phyloP scores from a whole-genome alignment of 2,329 filamentous ascomycete genomes.

The Sarocladium kiliense region DNA sequence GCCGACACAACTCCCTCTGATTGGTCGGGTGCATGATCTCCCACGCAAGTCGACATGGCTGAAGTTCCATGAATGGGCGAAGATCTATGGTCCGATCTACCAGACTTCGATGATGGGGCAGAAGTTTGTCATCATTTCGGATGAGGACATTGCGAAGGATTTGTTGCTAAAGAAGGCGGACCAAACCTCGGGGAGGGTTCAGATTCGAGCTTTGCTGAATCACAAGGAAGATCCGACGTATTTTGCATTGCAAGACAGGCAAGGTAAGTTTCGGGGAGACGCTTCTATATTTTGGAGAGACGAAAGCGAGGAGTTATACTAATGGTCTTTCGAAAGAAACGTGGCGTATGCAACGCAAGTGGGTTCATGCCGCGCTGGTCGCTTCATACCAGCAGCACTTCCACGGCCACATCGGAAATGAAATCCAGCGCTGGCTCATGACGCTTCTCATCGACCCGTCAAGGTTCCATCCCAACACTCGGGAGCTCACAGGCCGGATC shows the following conservation, averaged over 20 bases:
- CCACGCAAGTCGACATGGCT: slow-evolving; percentile 42
- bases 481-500: slow-evolving; percentile 45
- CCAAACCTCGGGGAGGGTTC: slow-evolving; percentile 44
- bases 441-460: slow-evolving; percentile 40
- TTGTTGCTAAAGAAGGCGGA: slow-evolving; percentile 44
- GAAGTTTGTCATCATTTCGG: slow-evolving; percentile 39
- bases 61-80: slow-evolving; percentile 45
- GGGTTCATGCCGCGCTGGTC: slow-evolving; percentile 45
- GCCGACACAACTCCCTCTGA: slow-evolving; percentile 40
- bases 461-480: slow-evolving; percentile 38
- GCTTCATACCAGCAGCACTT: slow-evolving; percentile 34
- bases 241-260: slow-evolving; percentile 42
- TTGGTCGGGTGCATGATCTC: slow-evolving; percentile 44
- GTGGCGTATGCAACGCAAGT: slow-evolving; percentile 45
- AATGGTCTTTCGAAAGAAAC: slow-evolving; percentile 31
- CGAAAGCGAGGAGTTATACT: background rate
- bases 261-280: slow-evolving; percentile 8
- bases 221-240: slow-evolving; percentile 44
- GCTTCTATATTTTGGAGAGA: background rate
- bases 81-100: slow-evolving; percentile 37
- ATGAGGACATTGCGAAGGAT: slow-evolving; percentile 43
- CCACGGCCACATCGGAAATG: slow-evolving; percentile 42
- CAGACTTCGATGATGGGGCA: slow-evolving; percentile 33
- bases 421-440: slow-evolving; percentile 40
- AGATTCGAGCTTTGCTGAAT: slow-evolving; percentile 42